Evolutionary conservation across 2,329 filamentous ascomycete species (phyloP).

Genomic region (Penicillium sp.): DNA sequence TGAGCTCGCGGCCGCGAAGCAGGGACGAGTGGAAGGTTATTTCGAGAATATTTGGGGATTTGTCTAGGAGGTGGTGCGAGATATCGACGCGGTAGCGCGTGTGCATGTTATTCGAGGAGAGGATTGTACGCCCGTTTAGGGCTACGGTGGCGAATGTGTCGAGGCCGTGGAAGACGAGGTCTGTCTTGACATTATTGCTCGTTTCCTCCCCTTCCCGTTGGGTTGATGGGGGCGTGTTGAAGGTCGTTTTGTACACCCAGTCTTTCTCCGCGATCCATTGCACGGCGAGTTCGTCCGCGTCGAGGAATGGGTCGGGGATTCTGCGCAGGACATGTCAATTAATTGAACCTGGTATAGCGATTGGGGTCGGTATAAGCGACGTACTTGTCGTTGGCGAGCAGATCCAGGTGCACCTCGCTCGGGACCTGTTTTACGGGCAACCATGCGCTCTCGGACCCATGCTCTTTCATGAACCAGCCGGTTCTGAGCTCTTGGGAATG

Average conservation of each 20-base stretch:
- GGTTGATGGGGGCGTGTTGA: slow-evolving; percentile 53
- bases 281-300: slow-evolving; percentile 74
- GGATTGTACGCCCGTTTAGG: slow-evolving; percentile 69
- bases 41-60: slow-evolving; percentile 52
- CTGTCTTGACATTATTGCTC: slow-evolving; percentile 46
- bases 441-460: background rate
- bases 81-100: slow-evolving; percentile 72
- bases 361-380: background rate
- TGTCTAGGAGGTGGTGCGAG: slow-evolving; percentile 49
- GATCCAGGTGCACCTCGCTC: slow-evolving; percentile 14
- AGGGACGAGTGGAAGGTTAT: slow-evolving; percentile 56
- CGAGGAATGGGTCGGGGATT: slow-evolving; percentile 67
- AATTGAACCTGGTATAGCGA: background rate
- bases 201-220: slow-evolving; percentile 17
- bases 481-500: background rate
- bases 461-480: slow-evolving; percentile 3
- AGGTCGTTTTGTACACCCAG: slow-evolving; percentile 72
- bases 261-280: slow-evolving; percentile 75
- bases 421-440: slow-evolving; percentile 9
- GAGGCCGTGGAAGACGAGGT: slow-evolving; percentile 75
- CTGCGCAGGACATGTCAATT: background rate
- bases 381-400: slow-evolving; percentile 12
- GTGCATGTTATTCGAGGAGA: slow-evolving; percentile 81
- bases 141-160: slow-evolving; percentile 78
- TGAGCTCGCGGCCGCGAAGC: slow-evolving; percentile 49